Evolutionary conservation across 176 grass and related monocot genomes (phyloP), one percentile per base, ranked within the genome.

Genomic region (Oryza meyeriana): DNA sequence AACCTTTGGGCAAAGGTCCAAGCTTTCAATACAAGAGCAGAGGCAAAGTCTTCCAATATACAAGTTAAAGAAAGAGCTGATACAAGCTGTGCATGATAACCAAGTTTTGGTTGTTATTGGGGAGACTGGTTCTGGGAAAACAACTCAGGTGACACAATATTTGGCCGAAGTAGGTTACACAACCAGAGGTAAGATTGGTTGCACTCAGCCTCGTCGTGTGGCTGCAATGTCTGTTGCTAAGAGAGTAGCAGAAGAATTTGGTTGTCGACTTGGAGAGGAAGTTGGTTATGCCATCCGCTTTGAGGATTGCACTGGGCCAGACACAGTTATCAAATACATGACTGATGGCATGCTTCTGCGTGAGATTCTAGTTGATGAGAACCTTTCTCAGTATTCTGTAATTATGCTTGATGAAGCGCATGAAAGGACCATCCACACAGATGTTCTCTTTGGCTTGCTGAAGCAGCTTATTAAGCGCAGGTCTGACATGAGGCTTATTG

Each of bases 391-490:
- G 61, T 98, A 98, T 84, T 98, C 95, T 9, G 92, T 98, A 73
- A 39, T 98, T 79, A 98, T 98, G 95, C 88, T 98, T 74, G 95
- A 98, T 88, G 95, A 98, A 81, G 95, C 95, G 16, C 95, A 98
- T 44, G 95, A 98, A 81, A 98, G 95, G 86, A 98, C 95, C 44
- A 98, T 98, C 44, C 72, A 86, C 74, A 98, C 95, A 20, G 92
- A 98, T 89, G 90, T 98, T 40, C 93, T 98, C 14, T 98, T 98
- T 81, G 90, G 92, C 20, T 89, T 98, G 58, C 79, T 94, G 62
- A 98, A 98, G 71, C 92, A 94, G 34, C 89, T 98, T 81, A 88
- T 98, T 84, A 94, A 92, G 74, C 86, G 95, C 29, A 92, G 95
- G 71, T 86, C 88, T 79, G 95, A 94, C 52, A 79, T 98, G 80